These are phyloP conservation scores for Torulaspora delbrueckii DNA, from an alignment of 805 yeast genomes.

Conservation along the genomic window DNA sequence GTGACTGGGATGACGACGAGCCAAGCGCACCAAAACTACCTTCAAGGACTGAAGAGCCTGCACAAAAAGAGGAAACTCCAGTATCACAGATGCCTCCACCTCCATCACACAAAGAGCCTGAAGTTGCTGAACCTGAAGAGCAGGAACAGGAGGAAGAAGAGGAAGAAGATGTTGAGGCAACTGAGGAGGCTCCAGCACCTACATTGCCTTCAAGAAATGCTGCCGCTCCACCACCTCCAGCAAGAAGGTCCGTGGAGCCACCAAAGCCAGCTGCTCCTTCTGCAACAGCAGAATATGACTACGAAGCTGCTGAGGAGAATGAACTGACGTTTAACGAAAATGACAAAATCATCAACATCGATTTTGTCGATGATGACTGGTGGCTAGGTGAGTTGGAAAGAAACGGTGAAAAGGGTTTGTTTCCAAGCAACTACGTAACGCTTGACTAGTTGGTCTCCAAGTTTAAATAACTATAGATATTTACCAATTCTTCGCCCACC, in stretches of 20 bases:
- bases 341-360: conserved; percentile 74
- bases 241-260: conserved; percentile 20
- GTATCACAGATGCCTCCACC: conserved; percentile 10
- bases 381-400: conserved; percentile 76
- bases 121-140: conserved; percentile 14
- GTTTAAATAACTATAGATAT: conserved; percentile 1
- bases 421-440: conserved; percentile 88
- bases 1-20: conserved; percentile 28
- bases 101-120: conserved; percentile 3
- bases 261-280: conserved; percentile 25
- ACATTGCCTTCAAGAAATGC: conserved; percentile 24
- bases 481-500: neutral
- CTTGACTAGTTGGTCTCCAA: conserved; percentile 16
- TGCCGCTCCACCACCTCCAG: conserved; percentile 33
- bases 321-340: conserved; percentile 84
- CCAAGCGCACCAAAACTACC: conserved; percentile 18
- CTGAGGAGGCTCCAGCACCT: conserved; percentile 26
- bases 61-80: conserved; percentile 14
- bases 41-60: conserved; percentile 10
- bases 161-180: conserved; percentile 17
- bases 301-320: conserved; percentile 89
- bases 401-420: conserved; percentile 72
- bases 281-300: conserved; percentile 83
- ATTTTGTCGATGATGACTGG: conserved; percentile 93
- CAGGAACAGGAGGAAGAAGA: conserved; percentile 23